Percentiles rank a stretch among this genome's conserved stretches.
Conservation (phyloP, 2,329 filamentous ascomycete genomes). For the Diplodia corticola region DNA sequence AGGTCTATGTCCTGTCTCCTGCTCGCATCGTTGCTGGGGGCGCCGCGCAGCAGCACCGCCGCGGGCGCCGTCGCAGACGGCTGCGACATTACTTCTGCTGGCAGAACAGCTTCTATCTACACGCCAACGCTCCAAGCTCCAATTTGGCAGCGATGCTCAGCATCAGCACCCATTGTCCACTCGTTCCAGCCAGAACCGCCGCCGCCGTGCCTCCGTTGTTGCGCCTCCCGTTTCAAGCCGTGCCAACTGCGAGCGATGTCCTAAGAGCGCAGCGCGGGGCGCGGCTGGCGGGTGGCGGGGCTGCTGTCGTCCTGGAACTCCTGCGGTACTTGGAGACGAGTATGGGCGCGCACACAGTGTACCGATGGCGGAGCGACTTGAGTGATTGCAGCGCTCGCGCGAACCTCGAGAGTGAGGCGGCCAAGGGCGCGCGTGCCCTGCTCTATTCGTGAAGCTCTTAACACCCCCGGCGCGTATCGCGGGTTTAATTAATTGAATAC, state of each 20-base stretch:
- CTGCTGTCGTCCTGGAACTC: not conserved
- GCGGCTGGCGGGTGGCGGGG: not conserved
- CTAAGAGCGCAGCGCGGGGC: conserved; percentile 9
- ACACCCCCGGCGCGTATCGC: not conserved
- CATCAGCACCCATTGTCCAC: not conserved
- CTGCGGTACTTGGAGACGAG: not conserved
- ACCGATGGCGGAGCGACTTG: not conserved
- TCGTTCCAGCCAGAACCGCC: not conserved
- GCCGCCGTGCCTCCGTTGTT: not conserved
- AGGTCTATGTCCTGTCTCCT: not conserved
- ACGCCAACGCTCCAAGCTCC: not conserved
- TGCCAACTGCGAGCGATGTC: not conserved
- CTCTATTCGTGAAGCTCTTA: not conserved
- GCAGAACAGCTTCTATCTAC: conserved; percentile 6
- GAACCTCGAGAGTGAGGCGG: conserved; percentile 11
- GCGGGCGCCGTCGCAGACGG: conserved; percentile 7
- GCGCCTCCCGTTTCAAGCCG: conserved; percentile 4
- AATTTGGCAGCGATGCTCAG: not conserved
- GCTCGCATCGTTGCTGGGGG: not conserved
- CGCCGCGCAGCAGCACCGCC: conserved; percentile 8
- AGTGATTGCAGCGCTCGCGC: not conserved
- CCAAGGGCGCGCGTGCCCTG: not conserved
- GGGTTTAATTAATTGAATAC: not conserved
- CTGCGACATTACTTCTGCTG: conserved; percentile 4
- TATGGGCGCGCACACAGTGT: not conserved